Conservation (phyloP, 805 yeast species). For the Candida ipomoeae region DNA sequence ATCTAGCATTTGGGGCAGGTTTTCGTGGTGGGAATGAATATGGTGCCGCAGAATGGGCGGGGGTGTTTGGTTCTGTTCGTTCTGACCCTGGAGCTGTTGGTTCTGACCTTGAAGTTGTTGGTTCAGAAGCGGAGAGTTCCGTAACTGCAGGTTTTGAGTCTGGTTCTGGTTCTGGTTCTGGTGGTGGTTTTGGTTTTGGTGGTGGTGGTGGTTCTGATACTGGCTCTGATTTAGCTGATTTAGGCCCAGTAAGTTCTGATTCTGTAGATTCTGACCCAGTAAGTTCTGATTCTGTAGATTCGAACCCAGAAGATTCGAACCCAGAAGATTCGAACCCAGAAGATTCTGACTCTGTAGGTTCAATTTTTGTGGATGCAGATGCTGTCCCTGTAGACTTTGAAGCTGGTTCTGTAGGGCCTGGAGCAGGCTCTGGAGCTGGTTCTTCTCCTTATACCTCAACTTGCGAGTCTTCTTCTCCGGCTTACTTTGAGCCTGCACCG, state of each 20-base stretch:
- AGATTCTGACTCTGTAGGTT: not conserved
- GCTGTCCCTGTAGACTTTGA: not conserved
- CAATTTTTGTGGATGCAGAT: not conserved
- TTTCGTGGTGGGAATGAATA: not conserved
- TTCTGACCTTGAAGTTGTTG: not conserved
- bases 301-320: not conserved
- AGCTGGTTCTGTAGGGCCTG: not conserved
- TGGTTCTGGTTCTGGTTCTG: not conserved
- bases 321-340: not conserved
- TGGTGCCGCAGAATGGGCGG: not conserved
- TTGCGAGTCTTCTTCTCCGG: constrained; percentile 10
- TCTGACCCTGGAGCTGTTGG: not conserved
- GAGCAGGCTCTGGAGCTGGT: not conserved
- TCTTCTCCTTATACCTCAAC: constrained; percentile 8
- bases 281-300: not conserved
- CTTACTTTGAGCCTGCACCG: constrained; percentile 30
- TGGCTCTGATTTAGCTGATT: not conserved
- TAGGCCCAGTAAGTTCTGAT: not conserved
- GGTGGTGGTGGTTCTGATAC: not conserved
- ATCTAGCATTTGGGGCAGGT: constrained; percentile 1
- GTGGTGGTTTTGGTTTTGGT: not conserved
- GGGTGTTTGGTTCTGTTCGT: not conserved
- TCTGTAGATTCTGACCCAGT: not conserved
- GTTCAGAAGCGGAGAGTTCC: not conserved
- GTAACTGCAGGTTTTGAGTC: not conserved